Base-by-base conservation (phyloP, 768 basidiomycete species). In the Amylocystis lapponica region DNA sequence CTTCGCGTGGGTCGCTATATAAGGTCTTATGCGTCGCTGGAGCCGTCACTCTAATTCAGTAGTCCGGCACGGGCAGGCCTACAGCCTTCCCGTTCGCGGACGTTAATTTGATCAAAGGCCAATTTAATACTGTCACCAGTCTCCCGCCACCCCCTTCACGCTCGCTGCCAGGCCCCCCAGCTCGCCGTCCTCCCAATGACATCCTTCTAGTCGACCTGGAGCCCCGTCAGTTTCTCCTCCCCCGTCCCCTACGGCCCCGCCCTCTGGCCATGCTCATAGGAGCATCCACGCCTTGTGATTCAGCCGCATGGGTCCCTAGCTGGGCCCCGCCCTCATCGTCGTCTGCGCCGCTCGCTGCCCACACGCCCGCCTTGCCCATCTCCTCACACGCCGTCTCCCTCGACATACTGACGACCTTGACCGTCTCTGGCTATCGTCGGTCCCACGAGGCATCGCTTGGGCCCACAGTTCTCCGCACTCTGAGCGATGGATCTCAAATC, bases 401-500 rank as follows among this genome's bases (percentile, higher is more conserved):
- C 41, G 25, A 4, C 31, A 41, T 34, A 9, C 11, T n/a, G n/a
- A n/a, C n/a, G n/a, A n/a, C n/a, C n/a, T n/a, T n/a, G n/a, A 61
- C 70, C 46, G 74, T 81, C 21, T 61, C 68, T 1, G 63, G 78
- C 55, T 80, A 69, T 57, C 47, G 55, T 45, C 57, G 58, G 17
- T 75, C 65, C 62, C 78, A 76, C 54, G 49, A 56, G 17, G 54
- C 19, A 56, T 57, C 69, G 17, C 81, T 81, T 46, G 59, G 59
- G 30, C 78, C 79, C 2, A 49, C 57, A 9, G 79, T 77, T 56
- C 43, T 49, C 36, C 50, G 61, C 27, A 57, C 72, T 21, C 64
- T 74, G 25, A 52, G 54, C 12, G 80, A 83, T 58, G 80, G 79
- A n/a, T 79, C 79, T n/a, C 71, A 82, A 31, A 46, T 79, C 10